Percentiles rank a stretch among this genome's conserved stretches.
These are phyloP conservation scores for Eimeria sp. DNA, from an alignment of 169 alveolate genomes.

Conservation along the genomic window DNA sequence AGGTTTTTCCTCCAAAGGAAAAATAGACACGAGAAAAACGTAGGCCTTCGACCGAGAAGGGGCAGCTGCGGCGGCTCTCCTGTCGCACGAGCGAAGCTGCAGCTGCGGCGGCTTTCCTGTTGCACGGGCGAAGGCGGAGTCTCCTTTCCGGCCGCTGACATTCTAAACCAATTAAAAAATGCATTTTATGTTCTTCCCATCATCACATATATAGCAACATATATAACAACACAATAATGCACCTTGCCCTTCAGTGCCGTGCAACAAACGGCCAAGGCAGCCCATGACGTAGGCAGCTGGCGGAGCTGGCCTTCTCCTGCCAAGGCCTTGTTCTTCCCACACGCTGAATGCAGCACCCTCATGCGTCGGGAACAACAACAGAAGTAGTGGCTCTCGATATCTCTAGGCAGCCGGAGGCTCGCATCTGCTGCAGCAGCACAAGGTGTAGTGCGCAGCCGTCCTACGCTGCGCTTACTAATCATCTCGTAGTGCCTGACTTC, in stretches of 20 bases:
- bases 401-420: not conserved
- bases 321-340: not conserved
- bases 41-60: not conserved
- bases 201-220: not conserved
- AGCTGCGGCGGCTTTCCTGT: not conserved
- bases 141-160: not conserved
- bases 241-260: not conserved
- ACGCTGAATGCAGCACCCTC: not conserved
- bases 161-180: not conserved
- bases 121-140: conserved; percentile 4
- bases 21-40: not conserved
- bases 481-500: too few relatives aligned
- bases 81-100: not conserved
- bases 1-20: not conserved
- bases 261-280: not conserved
- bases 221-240: not conserved
- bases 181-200: not conserved
- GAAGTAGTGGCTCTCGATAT: not conserved
- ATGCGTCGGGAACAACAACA: not conserved
- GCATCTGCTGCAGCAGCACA: conserved; percentile 6
- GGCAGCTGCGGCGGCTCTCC: not conserved
- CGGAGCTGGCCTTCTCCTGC: not conserved
- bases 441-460: too few relatives aligned
- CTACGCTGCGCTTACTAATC: too few relatives aligned
- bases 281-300: not conserved